Percentiles rank a stretch among this genome's conserved stretches.
phyloP scores from a whole-genome alignment of 108 stramenopile genomes.

The Epithemia pelagica region DNA sequence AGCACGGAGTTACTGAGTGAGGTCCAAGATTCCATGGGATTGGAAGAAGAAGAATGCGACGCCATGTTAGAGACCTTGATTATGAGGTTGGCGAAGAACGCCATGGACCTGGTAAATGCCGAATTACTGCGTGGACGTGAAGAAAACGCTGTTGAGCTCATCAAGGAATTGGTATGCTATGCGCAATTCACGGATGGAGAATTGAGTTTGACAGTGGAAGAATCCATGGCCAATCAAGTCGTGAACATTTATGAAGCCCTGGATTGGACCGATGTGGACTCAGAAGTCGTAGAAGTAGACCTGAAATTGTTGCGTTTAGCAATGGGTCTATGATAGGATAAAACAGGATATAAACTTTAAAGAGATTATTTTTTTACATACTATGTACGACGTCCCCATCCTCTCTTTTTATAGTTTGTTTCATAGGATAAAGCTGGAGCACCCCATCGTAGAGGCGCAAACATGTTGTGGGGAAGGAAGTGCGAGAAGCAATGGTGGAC shows the following conservation, averaged over 20 bases:
- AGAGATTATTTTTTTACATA: no score
- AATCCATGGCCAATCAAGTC: slow-evolving; percentile 53
- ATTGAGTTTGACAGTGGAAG: slow-evolving; percentile 53
- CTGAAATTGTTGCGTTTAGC: not conserved
- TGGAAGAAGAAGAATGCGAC: slow-evolving; percentile 66
- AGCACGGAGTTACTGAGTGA: slow-evolving; percentile 60
- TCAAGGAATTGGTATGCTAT: slow-evolving; percentile 63
- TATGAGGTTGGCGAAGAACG: slow-evolving; percentile 35
- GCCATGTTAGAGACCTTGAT: slow-evolving; percentile 55
- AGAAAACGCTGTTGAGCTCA: slow-evolving; percentile 51
- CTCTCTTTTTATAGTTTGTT: no score
- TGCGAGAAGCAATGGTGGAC: no score
- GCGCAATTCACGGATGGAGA: slow-evolving; percentile 73
- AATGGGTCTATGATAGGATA: not conserved
- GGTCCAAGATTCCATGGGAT: slow-evolving; percentile 78
- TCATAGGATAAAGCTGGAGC: no score
- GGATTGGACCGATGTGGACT: slow-evolving; percentile 24
- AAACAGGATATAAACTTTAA: no score
- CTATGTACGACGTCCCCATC: no score
- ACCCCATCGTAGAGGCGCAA: no score
- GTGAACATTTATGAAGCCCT: slow-evolving; percentile 65
- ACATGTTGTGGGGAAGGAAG: no score
- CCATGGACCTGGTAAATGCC: slow-evolving; percentile 39
- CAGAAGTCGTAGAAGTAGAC: not conserved
- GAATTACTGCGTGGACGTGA: slow-evolving; percentile 70